These are phyloP conservation scores for Cyamopsis tetragonoloba DNA, from an alignment of 306 rosid species.

Conservation along the genomic window DNA sequence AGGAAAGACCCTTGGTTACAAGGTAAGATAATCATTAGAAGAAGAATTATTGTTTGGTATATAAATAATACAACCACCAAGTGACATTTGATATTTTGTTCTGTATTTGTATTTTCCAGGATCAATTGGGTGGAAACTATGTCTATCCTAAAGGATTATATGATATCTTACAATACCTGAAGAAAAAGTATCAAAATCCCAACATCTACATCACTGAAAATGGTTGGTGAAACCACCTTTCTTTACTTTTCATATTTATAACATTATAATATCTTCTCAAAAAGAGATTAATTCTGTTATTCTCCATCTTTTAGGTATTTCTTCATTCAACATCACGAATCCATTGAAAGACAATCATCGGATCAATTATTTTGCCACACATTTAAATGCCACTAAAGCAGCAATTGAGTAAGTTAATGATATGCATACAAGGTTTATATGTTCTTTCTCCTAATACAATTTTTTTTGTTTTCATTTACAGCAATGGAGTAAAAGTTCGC, in stretches of 20 bases:
- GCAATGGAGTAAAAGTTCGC: conserved; percentile 26
- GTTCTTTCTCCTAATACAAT: background rate
- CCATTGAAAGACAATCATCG: background rate
- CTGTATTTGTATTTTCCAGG: background rate
- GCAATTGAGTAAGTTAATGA: background rate
- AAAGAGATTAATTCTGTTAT: background rate
- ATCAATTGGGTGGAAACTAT: background rate
- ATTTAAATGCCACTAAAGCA: background rate
- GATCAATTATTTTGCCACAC: background rate
- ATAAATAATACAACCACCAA: no score
- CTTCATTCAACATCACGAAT: background rate
- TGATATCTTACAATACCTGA: conserved; percentile 2
- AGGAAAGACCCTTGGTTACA: conserved; percentile 29
- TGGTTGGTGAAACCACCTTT: conserved; percentile 8
- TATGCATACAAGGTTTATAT: background rate
- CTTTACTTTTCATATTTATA: background rate
- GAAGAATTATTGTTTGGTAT: no score
- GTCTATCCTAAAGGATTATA: conserved; percentile 34
- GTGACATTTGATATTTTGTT: background rate
- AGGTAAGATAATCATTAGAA: conserved; percentile 17
- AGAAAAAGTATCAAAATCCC: conserved; percentile 25
- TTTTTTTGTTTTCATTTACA: background rate
- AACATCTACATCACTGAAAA: conserved; percentile 39
- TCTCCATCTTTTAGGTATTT: background rate
- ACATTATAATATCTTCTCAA: background rate